phyloP scores from a whole-genome alignment of 1,139 yeast species.

The Pichia sp. region DNA sequence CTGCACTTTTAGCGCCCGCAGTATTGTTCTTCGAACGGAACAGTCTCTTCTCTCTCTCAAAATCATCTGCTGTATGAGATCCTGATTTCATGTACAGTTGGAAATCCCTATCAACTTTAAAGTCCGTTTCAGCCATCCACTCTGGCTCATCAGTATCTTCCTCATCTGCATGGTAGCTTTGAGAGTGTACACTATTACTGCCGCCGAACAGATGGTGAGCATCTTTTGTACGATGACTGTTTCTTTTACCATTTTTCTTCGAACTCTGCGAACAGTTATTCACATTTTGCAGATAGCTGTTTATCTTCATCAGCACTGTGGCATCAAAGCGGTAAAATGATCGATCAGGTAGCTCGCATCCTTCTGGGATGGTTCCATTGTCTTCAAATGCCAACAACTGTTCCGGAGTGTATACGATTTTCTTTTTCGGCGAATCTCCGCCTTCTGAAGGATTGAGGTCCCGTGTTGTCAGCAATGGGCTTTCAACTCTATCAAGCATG shows the following conservation, averaged over 20 bases:
- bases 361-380: conserved; percentile 19
- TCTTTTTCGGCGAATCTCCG: not conserved
- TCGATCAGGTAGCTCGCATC: conserved; percentile 19
- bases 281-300: conserved; percentile 10
- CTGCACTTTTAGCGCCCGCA: conserved; percentile 10
- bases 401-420: conserved; percentile 17
- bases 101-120: conserved; percentile 28
- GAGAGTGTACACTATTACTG: not conserved
- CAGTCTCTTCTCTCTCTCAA: conserved; percentile 27
- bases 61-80: conserved; percentile 26
- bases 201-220: not conserved
- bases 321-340: conserved; percentile 26
- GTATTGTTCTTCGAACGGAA: conserved; percentile 15
- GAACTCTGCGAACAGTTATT: not conserved
- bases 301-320: conserved; percentile 5
- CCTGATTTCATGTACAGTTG: conserved; percentile 24
- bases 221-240: conserved; percentile 1
- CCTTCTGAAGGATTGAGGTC: not conserved
- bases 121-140: conserved; percentile 31
- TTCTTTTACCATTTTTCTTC: not conserved
- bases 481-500: not conserved
- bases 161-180: not conserved
- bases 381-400: conserved; percentile 17
- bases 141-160: conserved; percentile 24
- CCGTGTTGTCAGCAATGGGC: not conserved